phyloP scores from a whole-genome alignment of 495 filamentous ascomycete species.

The Lindgomyces ingoldianus region DNA sequence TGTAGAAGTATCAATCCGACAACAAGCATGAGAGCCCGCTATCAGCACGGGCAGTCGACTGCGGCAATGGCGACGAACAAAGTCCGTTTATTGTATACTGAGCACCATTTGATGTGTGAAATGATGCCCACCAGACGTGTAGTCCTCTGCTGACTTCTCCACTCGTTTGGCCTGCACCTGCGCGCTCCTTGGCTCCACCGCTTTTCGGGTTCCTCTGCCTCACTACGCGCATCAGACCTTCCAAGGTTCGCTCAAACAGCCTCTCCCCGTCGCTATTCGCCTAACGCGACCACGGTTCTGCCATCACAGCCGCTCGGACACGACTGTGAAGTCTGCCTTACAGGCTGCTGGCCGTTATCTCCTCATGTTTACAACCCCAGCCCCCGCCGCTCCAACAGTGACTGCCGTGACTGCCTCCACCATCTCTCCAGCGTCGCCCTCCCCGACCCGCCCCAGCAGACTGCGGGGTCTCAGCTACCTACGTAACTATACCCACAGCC shows the following conservation, averaged over 20 bases:
- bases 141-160: background rate
- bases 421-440: slow-evolving; percentile 46
- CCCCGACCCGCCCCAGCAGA: slow-evolving; percentile 58
- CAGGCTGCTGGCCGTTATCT: background rate
- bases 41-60: too few relatives aligned
- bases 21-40: too few relatives aligned
- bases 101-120: too few relatives aligned
- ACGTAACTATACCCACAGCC: slow-evolving; percentile 67
- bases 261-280: background rate
- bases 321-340: background rate
- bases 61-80: too few relatives aligned
- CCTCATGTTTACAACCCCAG: slow-evolving; percentile 57
- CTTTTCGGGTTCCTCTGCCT: background rate
- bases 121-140: too few relatives aligned
- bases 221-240: background rate
- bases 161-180: background rate
- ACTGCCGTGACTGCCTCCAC: slow-evolving; percentile 50
- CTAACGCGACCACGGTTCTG: background rate
- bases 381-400: slow-evolving; percentile 51
- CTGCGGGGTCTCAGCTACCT: slow-evolving; percentile 74
- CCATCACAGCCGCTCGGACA: background rate
- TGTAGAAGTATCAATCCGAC: too few relatives aligned
- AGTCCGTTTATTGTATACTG: too few relatives aligned
- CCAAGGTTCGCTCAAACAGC: background rate
- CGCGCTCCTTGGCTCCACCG: background rate